A percentile compares a stretch with the other conserved stretches of the same genome.
phyloP scores from a whole-genome alignment of 2,329 filamentous ascomycete species.

The Aureobasidium sp. region DNA sequence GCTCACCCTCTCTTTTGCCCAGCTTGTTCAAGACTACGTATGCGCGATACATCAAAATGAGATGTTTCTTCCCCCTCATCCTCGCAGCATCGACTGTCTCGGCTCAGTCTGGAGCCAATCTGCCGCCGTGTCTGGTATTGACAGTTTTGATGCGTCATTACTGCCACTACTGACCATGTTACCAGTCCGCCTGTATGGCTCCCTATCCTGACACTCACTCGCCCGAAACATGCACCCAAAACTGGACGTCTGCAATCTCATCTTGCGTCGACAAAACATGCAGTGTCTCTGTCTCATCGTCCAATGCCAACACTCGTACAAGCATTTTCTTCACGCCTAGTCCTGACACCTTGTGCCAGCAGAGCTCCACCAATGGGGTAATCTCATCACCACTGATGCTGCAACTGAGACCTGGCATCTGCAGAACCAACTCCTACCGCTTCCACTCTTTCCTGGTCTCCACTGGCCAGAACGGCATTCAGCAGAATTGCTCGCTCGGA shows the following conservation, averaged over 20 bases:
- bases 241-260: neutral
- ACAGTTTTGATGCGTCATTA: neutral
- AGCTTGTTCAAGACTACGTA: neutral
- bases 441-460: constrained; percentile 7
- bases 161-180: neutral
- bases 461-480: neutral
- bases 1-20: neutral
- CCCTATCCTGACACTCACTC: constrained; percentile 1
- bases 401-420: constrained; percentile 3
- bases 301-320: neutral
- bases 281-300: constrained; percentile 1
- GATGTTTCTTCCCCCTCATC: neutral
- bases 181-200: constrained; percentile 6
- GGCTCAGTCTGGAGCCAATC: neutral
- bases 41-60: constrained; percentile 2
- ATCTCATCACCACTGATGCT: neutral
- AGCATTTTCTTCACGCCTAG: constrained; percentile 9
- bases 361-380: neutral
- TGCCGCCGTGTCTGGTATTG: constrained; percentile 12
- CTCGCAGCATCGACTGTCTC: neutral
- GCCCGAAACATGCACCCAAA: neutral
- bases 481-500: neutral
- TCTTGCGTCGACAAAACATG: constrained; percentile 6
- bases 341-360: neutral
- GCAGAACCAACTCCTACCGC: neutral